phyloP scores from a whole-genome alignment of 441 rosid genomes.

The Biscutella laevigata region DNA sequence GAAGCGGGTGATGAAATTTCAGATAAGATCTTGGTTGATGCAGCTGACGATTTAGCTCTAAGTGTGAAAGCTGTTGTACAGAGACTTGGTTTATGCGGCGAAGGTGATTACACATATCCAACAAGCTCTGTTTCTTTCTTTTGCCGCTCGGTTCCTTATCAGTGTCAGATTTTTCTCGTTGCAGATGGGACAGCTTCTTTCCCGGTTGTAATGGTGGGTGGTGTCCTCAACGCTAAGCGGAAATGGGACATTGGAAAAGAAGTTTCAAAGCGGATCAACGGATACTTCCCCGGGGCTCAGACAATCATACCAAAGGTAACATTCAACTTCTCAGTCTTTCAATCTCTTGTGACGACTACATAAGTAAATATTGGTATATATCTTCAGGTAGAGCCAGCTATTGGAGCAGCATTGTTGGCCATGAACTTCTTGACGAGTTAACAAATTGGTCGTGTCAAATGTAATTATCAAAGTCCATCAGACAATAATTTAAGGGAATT shows the following conservation, averaged over 20 bases:
- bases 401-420: constrained; percentile 33
- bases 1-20: constrained; percentile 32
- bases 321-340: neutral
- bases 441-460: neutral
- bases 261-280: constrained; percentile 20
- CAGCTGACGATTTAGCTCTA: constrained; percentile 29
- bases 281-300: constrained; percentile 21
- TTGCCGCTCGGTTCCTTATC: neutral
- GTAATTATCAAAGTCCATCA: neutral
- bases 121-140: neutral
- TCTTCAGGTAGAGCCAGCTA: constrained; percentile 31
- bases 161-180: neutral
- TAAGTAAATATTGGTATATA: constrained; percentile 1
- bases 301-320: constrained; percentile 30
- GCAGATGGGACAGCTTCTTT: constrained; percentile 25
- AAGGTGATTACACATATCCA: constrained; percentile 20
- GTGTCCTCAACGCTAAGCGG: constrained; percentile 26
- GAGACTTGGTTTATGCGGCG: constrained; percentile 30
- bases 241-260: constrained; percentile 32
- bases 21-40: constrained; percentile 30
- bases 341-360: neutral
- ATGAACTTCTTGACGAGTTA: constrained; percentile 21
- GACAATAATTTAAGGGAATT: too few species aligned
- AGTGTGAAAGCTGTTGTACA: constrained; percentile 34
- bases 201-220: constrained; percentile 34